Base-by-base conservation (phyloP, 2,329 filamentous ascomycete species). In the Botrytis fabae region DNA sequence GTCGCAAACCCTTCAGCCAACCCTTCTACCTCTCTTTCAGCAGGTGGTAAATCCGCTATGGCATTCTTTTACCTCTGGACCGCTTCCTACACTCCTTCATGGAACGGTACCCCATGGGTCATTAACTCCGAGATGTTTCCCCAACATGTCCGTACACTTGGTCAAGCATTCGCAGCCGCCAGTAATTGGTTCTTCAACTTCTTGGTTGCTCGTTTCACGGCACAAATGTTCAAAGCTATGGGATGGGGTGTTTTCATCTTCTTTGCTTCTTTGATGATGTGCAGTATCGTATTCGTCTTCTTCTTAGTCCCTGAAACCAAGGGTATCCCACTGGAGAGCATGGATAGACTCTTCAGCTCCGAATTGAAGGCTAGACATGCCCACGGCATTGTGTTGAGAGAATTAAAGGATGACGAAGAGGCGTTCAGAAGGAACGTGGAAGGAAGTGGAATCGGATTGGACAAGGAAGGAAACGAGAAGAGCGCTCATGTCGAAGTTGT, bases 51-150 rank as follows among this genome's bases (percentile, higher is more conserved):
- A 71, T 87, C 87, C 0, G 89, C 89, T 48, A 85, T 92, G 74
- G 89, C 90, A 81, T 92, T 93, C 85, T 92, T 93, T 83, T 93
- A 93, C 78, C 85, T 93, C 0, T 93, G 90, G 89, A 92, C 91
- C 0, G 74, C 77, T n/a, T 78, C 70, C 25, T 79, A 79, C 75
- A 78, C 77, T 4, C 70, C 79, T 18, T 77, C 78, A 20, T 79
- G 78, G 78, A 79, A 79, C 54, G 78, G 78, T 16, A 78, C 78
- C 1, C 76, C 76, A 14, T 79, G 78, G 78, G 76, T 79, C 60
- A 78, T 78, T 70, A 75, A 75, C 62, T 74, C 78, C 1, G 78
- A 79, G 25, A 79, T 79, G 66, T 79, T 78, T 62, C 77, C 77
- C 74, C 87, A 89, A 75, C 91, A 91, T 82, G 89, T 89, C 25